Evolutionary conservation across 208 protist genomes (phyloP), one percentile per base, ranked within the genome.

Genomic region (Plasmodiophora brassicae): DNA sequence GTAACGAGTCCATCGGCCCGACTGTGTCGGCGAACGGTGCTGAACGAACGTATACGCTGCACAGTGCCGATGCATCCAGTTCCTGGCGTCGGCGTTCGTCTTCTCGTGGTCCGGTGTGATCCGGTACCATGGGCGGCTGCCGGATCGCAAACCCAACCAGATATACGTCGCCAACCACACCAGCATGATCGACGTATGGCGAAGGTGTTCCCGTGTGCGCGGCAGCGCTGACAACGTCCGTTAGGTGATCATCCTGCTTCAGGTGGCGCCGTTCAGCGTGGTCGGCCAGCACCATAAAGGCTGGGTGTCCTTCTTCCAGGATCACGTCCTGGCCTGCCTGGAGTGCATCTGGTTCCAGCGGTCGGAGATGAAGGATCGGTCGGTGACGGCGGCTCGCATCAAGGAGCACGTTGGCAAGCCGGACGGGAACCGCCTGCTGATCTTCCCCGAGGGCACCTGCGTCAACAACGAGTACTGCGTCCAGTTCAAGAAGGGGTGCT

Each of bases 401-500:
- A 41, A 86, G 45, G 83, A 86, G 25, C 83, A 86, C n/a, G 41
- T 86, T 53, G 1, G 25, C 10, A 41, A 86, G 28, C 44, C 38
- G 5, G 83, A 5, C 20, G 83, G 83, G 20, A 86, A 86, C 25
- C 10, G 83, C 1, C 39, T 86, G 10, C 45, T 86, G 41, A 84
- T 88, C 78, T 88, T 88, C n/a, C 85, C 85, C 22, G 85, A 88
- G 43, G 85, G 85, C 85, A 88, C 85, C 8, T 88, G 85, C 78
- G 85, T 88, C 60, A 88, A 88, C 35, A 88, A 88, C 85, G 50
- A 88, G 53, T 88, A 88, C n/a, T 83, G 50, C 39, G 78, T 88
- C 1, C 85, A 88, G 35, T 88, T 88, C 78, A 88, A 88, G 60
- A 54, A 54, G 39, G 85, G 85, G 78, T 53, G 38, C 41, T 88